Conservation (phyloP, 805 yeast genomes). For the Yueomyces sinensis region DNA sequence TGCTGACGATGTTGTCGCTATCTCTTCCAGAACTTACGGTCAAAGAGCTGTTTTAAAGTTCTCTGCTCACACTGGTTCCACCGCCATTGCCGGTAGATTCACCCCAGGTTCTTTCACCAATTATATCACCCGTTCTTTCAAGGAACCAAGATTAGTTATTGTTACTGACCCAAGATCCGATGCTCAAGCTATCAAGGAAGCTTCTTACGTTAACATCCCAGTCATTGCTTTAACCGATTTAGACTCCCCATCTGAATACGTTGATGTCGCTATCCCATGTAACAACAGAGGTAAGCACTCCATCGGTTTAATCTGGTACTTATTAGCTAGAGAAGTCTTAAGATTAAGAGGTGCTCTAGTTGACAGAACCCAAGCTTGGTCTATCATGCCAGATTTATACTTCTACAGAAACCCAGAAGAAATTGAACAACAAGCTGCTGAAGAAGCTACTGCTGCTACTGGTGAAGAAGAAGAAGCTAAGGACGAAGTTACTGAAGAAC, state of each 20-base stretch:
- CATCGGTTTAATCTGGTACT: conserved; percentile 99
- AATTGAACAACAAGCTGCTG: conserved; percentile 66
- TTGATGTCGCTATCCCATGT: conserved; percentile 99
- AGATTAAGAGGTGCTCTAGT: conserved; percentile 97
- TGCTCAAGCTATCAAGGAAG: conserved; percentile 99
- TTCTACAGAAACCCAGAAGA: conserved; percentile 99
- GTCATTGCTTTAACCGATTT: conserved; percentile 97
- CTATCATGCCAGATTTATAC: conserved; percentile 99
- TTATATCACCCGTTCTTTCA: conserved; percentile 99
- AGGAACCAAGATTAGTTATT: conserved; percentile 98
- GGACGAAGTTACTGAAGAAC: conserved; percentile 68
- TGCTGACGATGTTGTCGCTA: conserved; percentile 96
- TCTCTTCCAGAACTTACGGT: conserved; percentile 98
- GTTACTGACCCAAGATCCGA: conserved; percentile 99
- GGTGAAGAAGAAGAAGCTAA: conserved; percentile 55
- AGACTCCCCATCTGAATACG: conserved; percentile 98
- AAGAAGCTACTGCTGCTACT: conserved; percentile 55
- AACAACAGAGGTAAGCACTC: conserved; percentile 99
- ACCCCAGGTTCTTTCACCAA: conserved; percentile 99
- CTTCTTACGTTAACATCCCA: conserved; percentile 99
- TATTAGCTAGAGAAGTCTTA: conserved; percentile 97
- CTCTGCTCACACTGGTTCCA: conserved; percentile 99
- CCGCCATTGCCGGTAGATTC: conserved; percentile 99
- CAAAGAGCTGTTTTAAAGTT: conserved; percentile 99
- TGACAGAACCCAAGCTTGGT: conserved; percentile 95